Evolutionary conservation across 495 filamentous ascomycete genomes (phyloP).

Genomic region (Polyplosphaeria fusca): DNA sequence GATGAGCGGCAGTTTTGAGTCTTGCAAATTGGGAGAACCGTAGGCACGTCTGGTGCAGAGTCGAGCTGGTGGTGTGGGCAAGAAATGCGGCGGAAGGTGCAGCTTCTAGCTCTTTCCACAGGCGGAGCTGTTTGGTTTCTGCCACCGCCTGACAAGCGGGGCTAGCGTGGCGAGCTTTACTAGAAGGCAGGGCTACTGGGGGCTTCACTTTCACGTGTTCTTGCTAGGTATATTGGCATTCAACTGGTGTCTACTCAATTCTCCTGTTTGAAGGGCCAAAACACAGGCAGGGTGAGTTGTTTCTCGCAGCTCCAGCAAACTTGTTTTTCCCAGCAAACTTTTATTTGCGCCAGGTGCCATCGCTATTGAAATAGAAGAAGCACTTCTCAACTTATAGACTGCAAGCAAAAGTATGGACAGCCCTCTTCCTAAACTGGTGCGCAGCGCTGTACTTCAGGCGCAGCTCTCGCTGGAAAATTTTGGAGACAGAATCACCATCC

Average conservation of each 20-base stretch:
- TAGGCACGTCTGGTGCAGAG: constrained; percentile 1
- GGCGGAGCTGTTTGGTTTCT: constrained; percentile 18
- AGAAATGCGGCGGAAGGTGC: constrained; percentile 19
- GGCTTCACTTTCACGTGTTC: neutral
- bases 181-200: constrained; percentile 27
- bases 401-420: too few species aligned
- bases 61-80: constrained; percentile 20
- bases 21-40: neutral
- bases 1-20: constrained; percentile 7
- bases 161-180: constrained; percentile 4
- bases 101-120: constrained; percentile 30
- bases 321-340: too few species aligned
- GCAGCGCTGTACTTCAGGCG: constrained; percentile 6
- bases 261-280: too few species aligned
- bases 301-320: too few species aligned
- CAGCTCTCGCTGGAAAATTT: neutral
- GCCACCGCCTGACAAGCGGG: constrained; percentile 8
- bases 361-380: too few species aligned
- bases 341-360: too few species aligned
- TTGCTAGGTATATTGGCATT: too few species aligned
- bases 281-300: too few species aligned
- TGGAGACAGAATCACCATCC: constrained; percentile 41
- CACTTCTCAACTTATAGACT: too few species aligned
- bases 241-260: too few species aligned
- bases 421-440: too few species aligned